Evolutionary conservation across 2,329 filamentous ascomycete species (phyloP), one percentile per base, ranked within the genome.

Genomic region (Akanthomyces dipterigenus): DNA sequence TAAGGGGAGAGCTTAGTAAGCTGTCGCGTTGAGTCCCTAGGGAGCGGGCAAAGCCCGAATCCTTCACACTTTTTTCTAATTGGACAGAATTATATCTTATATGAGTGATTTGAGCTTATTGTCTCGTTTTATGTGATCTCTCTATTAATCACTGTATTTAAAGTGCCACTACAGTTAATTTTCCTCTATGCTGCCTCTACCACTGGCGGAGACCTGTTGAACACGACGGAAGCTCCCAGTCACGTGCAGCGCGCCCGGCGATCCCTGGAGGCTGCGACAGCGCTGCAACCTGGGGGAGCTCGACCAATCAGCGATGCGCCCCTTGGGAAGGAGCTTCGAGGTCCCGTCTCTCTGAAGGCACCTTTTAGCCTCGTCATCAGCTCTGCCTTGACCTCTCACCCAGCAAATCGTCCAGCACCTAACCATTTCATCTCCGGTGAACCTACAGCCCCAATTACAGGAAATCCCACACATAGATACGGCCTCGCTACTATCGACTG

Each of bases 361-460:
- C 60, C 64, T 61, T 62, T 72, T 76, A 79, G 79, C 79, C 78
- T 82, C 80, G 80, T 82, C 79, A 82, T 80, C 79, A 77, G 75
- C 75, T 73, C 58, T 60, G 58, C 58, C 58, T 60, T 70, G 65
- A 62, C 64, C 63, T 18, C 40, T 18, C 16, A 40, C 45, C 20
- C 36, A 53, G 26, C 26, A 50, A 34, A 56, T 22, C 26, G 45
- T 6, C 26, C 26, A 26, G 22, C 20, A 40, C n/a, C 38, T 16
- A 11, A 20, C 51, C 36, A 34, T 36, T 14, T 9, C 18, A 28
- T 57, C 36, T 50, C 11, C 43, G 22, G 18, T 22, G 46, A 45
- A 48, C n/a, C 56, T 11, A 36, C 48, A 22, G 38, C 38, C 36
- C 26, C 38, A 36, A 60, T 51, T 26, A 11, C 34, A 31, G 18